These are phyloP conservation scores for Aspergillus clavatus DNA, from an alignment of 2,329 filamentous ascomycete genomes.

Conservation along the genomic window DNA sequence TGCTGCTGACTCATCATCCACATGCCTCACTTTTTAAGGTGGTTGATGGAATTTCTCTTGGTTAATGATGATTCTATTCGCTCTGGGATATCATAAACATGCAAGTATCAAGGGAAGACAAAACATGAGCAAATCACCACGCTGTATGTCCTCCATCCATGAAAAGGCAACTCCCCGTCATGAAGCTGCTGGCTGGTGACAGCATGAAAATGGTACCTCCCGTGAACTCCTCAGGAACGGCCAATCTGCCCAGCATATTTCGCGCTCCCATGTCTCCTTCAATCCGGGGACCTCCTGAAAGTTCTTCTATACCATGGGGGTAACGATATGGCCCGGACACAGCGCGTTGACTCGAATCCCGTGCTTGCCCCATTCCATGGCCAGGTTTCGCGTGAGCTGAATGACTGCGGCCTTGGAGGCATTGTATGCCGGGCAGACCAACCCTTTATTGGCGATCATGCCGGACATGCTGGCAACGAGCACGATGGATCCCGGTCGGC, in stretches of 20 bases:
- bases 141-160: constrained; percentile 6
- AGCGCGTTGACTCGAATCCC: constrained; percentile 2
- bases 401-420: background rate
- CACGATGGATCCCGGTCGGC: background rate
- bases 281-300: constrained; percentile 2
- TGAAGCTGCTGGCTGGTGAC: constrained; percentile 3
- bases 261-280: constrained; percentile 3
- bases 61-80: background rate
- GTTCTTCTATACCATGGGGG: background rate
- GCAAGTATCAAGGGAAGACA: too few relatives aligned
- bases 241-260: constrained; percentile 5
- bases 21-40: too few relatives aligned
- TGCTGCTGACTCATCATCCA: background rate
- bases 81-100: background rate
- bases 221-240: constrained; percentile 1
- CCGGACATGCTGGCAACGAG: background rate
- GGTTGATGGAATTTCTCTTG: too few relatives aligned
- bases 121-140: background rate
- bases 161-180: constrained; percentile 2
- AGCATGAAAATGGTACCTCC: constrained; percentile 1
- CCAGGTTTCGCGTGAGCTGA: background rate
- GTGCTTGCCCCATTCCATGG: background rate
- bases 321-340: background rate
- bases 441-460: background rate
- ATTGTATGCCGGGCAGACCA: background rate